These are phyloP conservation scores for Trametes cingulata DNA, from an alignment of 768 basidiomycete species.

Conservation along the genomic window DNA sequence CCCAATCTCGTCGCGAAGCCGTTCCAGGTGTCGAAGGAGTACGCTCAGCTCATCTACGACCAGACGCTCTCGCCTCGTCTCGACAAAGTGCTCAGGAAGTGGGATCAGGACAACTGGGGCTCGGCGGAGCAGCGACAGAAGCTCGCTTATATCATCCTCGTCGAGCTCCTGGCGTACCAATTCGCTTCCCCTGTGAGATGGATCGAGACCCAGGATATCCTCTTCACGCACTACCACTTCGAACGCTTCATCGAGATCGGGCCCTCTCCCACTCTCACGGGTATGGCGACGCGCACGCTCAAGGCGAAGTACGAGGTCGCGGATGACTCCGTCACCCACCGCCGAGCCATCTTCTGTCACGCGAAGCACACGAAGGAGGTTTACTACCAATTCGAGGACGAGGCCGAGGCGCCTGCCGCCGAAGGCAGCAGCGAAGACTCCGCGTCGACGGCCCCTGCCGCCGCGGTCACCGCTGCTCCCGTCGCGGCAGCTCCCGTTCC, in stretches of 20 bases:
- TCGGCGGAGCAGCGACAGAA: slow-evolving; percentile 81
- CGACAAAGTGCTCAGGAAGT: slow-evolving; percentile 90
- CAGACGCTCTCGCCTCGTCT: slow-evolving; percentile 95
- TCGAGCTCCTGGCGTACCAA: slow-evolving; percentile 96
- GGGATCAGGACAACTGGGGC: slow-evolving; percentile 92
- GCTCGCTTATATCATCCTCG: slow-evolving; percentile 93
- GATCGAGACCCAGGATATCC: slow-evolving; percentile 97
- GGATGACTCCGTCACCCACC: slow-evolving; percentile 82
- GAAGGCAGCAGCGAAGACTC: slow-evolving; percentile 38
- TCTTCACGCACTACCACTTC: slow-evolving; percentile 84
- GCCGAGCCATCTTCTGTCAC: slow-evolving; percentile 84
- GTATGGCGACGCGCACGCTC: slow-evolving; percentile 88
- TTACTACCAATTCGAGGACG: slow-evolving; percentile 97
- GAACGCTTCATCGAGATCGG: slow-evolving; percentile 96
- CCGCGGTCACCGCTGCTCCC: slow-evolving; percentile 44
- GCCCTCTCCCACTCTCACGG: slow-evolving; percentile 93
- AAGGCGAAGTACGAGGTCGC: slow-evolving; percentile 91
- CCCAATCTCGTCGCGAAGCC: slow-evolving; percentile 94
- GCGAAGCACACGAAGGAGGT: slow-evolving; percentile 97
- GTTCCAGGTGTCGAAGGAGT: slow-evolving; percentile 80
- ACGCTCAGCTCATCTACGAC: slow-evolving; percentile 94
- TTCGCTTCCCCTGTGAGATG: slow-evolving; percentile 98
- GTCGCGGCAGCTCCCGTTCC: slow-evolving; percentile 49
- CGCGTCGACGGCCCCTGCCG: slow-evolving; percentile 38
- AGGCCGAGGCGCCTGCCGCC: slow-evolving; percentile 46